These are phyloP conservation scores for Guyanaporus albipodus DNA, from an alignment of 768 basidiomycete species.

Conservation along the genomic window DNA sequence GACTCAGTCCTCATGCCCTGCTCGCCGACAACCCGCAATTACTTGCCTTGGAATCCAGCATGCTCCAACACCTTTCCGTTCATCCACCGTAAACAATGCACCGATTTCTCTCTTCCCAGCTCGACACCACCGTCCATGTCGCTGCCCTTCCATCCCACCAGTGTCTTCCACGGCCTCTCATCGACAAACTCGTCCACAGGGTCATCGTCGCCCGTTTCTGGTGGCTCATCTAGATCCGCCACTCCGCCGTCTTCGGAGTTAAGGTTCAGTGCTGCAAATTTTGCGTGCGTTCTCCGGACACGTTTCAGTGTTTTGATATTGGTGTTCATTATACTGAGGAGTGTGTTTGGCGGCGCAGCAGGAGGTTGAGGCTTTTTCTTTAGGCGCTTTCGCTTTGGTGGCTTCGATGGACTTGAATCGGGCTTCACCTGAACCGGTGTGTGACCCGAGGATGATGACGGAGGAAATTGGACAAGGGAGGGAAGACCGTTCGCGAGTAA, in stretches of 20 bases:
- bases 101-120: constrained; percentile 56
- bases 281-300: constrained; percentile 67
- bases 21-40: neutral
- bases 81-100: constrained; percentile 69
- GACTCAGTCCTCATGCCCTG: constrained; percentile 2
- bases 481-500: constrained; percentile 66
- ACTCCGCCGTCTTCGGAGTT: constrained; percentile 30
- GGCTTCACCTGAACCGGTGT: constrained; percentile 10
- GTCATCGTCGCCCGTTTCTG: constrained; percentile 33
- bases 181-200: constrained; percentile 40
- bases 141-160: constrained; percentile 17
- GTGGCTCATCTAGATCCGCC: constrained; percentile 32
- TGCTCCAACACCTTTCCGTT: constrained; percentile 80
- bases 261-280: constrained; percentile 55
- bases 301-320: constrained; percentile 75
- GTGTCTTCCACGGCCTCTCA: constrained; percentile 54
- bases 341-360: constrained; percentile 37
- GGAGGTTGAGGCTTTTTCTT: constrained; percentile 16
- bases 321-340: constrained; percentile 68
- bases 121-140: constrained; percentile 37
- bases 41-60: constrained; percentile 85
- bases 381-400: constrained; percentile 23
- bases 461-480: constrained; percentile 37
- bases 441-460: constrained; percentile 10
- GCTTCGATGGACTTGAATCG: constrained; percentile 7